phyloP scores from a whole-genome alignment of 2,329 filamentous ascomycete genomes.

The Talaromyces pinophilus region DNA sequence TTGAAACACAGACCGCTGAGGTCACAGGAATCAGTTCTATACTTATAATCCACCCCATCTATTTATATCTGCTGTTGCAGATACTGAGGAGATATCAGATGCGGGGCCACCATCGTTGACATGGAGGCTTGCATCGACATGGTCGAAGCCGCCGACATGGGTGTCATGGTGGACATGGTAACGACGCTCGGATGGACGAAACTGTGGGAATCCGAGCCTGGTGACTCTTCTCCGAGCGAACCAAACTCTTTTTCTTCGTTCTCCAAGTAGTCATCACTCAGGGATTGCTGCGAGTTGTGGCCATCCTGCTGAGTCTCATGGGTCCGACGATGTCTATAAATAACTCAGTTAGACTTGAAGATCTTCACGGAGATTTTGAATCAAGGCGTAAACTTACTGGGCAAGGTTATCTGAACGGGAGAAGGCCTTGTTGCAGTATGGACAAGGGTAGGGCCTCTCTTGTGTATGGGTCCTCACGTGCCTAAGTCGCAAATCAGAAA shows the following conservation, averaged over 20 bases:
- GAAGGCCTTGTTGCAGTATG: conserved; percentile 97
- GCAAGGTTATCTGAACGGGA: conserved; percentile 98
- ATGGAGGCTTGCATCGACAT: conserved; percentile 42
- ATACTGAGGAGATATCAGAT: conserved; percentile 48
- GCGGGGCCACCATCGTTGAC: conserved; percentile 42
- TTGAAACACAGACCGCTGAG: conserved; percentile 26
- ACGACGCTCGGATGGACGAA: conserved; percentile 35
- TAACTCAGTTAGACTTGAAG: conserved; percentile 39
- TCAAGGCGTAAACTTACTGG: conserved; percentile 65
- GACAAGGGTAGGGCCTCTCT: conserved; percentile 97
- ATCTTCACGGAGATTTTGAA: neutral
- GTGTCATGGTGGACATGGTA: conserved; percentile 38
- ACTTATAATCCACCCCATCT: neutral
- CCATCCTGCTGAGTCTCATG: conserved; percentile 73
- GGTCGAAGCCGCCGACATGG: conserved; percentile 39
- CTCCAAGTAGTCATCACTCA: conserved; percentile 68
- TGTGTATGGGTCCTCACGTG: conserved; percentile 99
- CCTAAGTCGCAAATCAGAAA: conserved; percentile 55
- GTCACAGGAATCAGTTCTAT: conserved; percentile 1
- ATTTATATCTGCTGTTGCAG: conserved; percentile 46
- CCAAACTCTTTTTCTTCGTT: conserved; percentile 81
- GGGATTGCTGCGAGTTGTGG: conserved; percentile 43
- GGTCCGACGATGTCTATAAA: conserved; percentile 64
- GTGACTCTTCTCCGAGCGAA: conserved; percentile 76
- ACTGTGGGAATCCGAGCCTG: conserved; percentile 45